Evolutionary conservation across 2,329 filamentous ascomycete species (phyloP), one percentile per base, ranked within the genome.

Genomic region (Orbilia brochopaga): DNA sequence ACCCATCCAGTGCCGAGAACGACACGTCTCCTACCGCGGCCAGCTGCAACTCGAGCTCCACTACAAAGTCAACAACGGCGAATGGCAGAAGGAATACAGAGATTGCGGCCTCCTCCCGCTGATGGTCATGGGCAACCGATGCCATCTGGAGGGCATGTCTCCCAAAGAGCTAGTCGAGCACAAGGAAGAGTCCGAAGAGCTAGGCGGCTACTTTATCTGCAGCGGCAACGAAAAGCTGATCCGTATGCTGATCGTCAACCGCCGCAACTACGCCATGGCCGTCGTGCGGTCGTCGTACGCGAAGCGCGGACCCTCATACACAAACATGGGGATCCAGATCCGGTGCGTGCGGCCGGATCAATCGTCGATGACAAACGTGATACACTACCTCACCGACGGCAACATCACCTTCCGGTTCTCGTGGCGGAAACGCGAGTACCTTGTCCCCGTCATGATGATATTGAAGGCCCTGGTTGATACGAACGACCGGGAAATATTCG

Each of bases 191-290:
- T 90, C 92, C 0, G 94, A 99, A 80, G 94, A 99, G 80, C 81
- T 97, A 32, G 94, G 94, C 40, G 94, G 94, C 50, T 99, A 97
- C 80, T 99, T 97, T 78, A 87, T 99, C 77, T 90, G 99, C 77
- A 99, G 99, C 79, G 94, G 94, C 75, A 96, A 92, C 78, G 94
- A 99, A 80, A 97, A 97, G 82, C 86, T 97, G 66, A 92, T 97
- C 76, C 91, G 94, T 78, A 87, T 97, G 83, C 84, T 99, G 74
- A 88, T 96, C 74, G 86, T 97, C 73, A 91, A 92, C 78, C 87
- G 91, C 80, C 86, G 94, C 78, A 99, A 99, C 80, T 97, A 91
- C 78, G 93, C 94, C 56, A 90, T 97, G 86, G 93, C 93, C 52
- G 97, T 97, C 79, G 86, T 91, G 76, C 90, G 94, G 78, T 88